Evolutionary conservation across 2,329 filamentous ascomycete species (phyloP).

Genomic region (Plenodomus biglobosus): DNA sequence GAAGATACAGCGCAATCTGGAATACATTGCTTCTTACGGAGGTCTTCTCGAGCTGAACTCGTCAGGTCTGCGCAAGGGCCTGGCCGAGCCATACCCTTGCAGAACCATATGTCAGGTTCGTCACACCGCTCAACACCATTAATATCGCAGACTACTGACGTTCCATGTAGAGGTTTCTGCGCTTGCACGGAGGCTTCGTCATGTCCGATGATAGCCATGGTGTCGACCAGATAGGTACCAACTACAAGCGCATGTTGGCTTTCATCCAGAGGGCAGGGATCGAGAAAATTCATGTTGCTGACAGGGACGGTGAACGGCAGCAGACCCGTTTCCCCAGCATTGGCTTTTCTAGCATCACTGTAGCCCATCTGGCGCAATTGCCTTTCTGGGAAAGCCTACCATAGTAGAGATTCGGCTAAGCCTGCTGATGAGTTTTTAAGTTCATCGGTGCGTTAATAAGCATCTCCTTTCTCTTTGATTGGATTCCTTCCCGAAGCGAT

Average conservation of each 20-base stretch:
- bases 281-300: conserved; percentile 53
- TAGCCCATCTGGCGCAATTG: conserved; percentile 31
- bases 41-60: conserved; percentile 90
- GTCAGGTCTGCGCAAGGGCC: conserved; percentile 81
- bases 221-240: conserved; percentile 80
- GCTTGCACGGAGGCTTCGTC: conserved; percentile 77
- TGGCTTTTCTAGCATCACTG: conserved; percentile 40
- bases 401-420: neutral
- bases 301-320: conserved; percentile 29
- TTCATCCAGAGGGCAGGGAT: conserved; percentile 71
- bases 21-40: conserved; percentile 69
- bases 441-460: neutral
- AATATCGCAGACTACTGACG: conserved; percentile 17
- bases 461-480: neutral
- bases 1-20: conserved; percentile 72
- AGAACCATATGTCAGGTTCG: conserved; percentile 73
- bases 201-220: conserved; percentile 96
- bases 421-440: neutral
- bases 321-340: conserved; percentile 39
- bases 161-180: conserved; percentile 64
- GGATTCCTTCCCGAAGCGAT: conserved; percentile 10
- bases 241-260: conserved; percentile 70
- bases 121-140: conserved; percentile 29
- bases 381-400: conserved; percentile 31
- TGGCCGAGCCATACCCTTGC: conserved; percentile 86